phyloP scores from a whole-genome alignment of 1,284 basidiomycete genomes.

The Trametes polyzona region DNA sequence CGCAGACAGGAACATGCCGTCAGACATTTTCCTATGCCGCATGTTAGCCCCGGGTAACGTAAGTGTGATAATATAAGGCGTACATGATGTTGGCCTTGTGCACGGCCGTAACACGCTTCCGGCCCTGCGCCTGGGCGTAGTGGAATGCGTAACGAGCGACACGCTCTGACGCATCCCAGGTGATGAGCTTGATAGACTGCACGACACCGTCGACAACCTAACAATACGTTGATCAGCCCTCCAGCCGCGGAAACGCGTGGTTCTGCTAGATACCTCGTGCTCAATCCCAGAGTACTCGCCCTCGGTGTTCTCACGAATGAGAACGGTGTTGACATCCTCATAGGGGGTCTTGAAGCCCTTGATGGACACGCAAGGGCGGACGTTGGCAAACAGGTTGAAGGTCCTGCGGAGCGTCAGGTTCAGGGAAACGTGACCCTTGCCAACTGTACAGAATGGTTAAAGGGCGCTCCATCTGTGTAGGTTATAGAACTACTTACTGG shows the following conservation, averaged over 20 bases:
- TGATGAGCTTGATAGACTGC: slow-evolving; percentile 99
- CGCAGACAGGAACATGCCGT: slow-evolving; percentile 99
- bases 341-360: slow-evolving; percentile 98
- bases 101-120: slow-evolving; percentile 96
- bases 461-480: slow-evolving; percentile 26
- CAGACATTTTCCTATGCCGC: slow-evolving; percentile 90
- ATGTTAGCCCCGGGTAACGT: slow-evolving; percentile 1
- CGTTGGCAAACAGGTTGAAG: slow-evolving; percentile 98
- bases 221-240: not conserved
- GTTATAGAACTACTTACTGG: slow-evolving; percentile 76
- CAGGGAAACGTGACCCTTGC: slow-evolving; percentile 98
- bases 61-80: slow-evolving; percentile 32
- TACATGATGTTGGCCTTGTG: slow-evolving; percentile 99
- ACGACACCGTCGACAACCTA: slow-evolving; percentile 97
- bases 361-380: slow-evolving; percentile 95
- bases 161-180: slow-evolving; percentile 98
- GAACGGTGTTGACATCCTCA: slow-evolving; percentile 96
- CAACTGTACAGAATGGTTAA: slow-evolving; percentile 61
- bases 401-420: slow-evolving; percentile 97
- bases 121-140: slow-evolving; percentile 88
- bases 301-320: slow-evolving; percentile 99
- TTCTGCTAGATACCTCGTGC: slow-evolving; percentile 72
- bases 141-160: slow-evolving; percentile 99
- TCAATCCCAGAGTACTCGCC: slow-evolving; percentile 99
- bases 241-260: not conserved